phyloP scores from a whole-genome alignment of 2,329 filamentous ascomycete genomes.

The Domatiomyces catenatus region DNA sequence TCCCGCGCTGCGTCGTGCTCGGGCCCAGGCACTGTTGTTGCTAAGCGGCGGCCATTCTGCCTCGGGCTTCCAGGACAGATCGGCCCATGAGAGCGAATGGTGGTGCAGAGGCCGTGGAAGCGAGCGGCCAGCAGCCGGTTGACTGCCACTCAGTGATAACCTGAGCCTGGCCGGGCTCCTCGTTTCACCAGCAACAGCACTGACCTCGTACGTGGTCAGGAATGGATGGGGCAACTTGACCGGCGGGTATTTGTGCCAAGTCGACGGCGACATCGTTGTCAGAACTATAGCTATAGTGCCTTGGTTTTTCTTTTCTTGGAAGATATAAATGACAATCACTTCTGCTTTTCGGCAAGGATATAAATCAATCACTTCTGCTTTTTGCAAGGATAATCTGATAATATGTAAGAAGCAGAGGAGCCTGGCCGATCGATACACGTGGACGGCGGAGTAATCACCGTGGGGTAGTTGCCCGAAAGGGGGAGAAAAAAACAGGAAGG shows the following conservation, averaged over 20 bases:
- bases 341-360: no score
- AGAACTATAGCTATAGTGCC: background rate
- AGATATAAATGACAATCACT: no score
- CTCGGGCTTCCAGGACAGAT: constrained; percentile 16
- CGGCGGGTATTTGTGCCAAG: constrained; percentile 20
- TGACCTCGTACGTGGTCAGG: constrained; percentile 30
- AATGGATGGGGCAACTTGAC: constrained; percentile 35
- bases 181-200: constrained; percentile 15
- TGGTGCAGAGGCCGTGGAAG: constrained; percentile 22
- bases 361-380: no score
- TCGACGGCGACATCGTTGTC: background rate
- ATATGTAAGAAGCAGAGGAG: no score
- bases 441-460: background rate
- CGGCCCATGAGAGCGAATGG: constrained; percentile 20
- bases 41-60: constrained; percentile 16
- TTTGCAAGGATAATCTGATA: background rate
- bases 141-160: constrained; percentile 24
- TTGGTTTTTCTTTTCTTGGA: no score
- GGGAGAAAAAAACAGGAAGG: background rate
- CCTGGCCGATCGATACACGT: background rate
- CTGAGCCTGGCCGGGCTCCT: constrained; percentile 17
- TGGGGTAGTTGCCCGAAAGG: background rate
- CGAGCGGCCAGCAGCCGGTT: constrained; percentile 20
- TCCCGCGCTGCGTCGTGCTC: constrained; percentile 17
- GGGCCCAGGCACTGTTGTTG: constrained; percentile 29